phyloP scores from a whole-genome alignment of 257 asterid species.

The Buddleja alternifolia region DNA sequence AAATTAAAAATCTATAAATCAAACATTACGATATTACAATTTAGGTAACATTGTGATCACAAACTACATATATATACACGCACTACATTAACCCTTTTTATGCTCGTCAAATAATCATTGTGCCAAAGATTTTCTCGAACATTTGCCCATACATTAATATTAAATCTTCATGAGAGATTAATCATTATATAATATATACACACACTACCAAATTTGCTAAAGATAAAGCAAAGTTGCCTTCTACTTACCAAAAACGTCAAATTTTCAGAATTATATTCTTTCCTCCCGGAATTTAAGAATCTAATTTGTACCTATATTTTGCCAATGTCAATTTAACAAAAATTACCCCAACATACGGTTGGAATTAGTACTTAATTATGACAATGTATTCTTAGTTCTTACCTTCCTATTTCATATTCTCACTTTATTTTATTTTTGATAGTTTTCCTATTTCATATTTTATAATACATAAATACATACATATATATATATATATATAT shows the following conservation, averaged over 20 bases:
- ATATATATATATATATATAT: no score
- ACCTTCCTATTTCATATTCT: no score
- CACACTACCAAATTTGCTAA: neutral
- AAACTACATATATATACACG: neutral
- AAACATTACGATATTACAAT: neutral
- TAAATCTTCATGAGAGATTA: neutral
- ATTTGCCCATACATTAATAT: neutral
- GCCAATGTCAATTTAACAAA: no score
- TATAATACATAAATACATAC: no score
- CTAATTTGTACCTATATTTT: no score
- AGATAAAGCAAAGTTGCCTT: neutral
- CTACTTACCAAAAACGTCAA: neutral
- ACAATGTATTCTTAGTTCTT: no score
- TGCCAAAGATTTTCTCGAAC: neutral
- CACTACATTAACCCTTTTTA: neutral
- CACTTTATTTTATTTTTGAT: no score
- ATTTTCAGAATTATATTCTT: constrained; percentile 1
- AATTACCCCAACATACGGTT: no score
- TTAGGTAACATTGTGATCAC: neutral
- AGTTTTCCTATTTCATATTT: no score
- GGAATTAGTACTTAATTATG: no score
- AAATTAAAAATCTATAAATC: neutral
- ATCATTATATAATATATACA: neutral
- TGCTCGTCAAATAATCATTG: neutral
- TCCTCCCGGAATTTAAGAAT: no score